phyloP scores from a whole-genome alignment of 108 stramenopile species.

The Nitzschia sp. region DNA sequence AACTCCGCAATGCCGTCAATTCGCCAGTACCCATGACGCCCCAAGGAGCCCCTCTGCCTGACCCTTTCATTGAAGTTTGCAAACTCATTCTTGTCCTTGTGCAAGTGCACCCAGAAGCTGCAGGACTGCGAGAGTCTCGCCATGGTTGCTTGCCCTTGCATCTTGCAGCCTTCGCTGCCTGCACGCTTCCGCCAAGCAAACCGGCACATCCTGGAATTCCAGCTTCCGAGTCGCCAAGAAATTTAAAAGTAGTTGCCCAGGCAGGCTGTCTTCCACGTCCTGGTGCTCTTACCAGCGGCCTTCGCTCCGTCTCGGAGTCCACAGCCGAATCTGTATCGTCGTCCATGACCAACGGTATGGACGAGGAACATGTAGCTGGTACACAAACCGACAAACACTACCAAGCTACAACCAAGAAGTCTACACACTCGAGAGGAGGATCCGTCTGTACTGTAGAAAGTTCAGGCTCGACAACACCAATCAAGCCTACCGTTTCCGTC shows the following conservation, averaged over 20 bases:
- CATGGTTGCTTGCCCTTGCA: constrained; percentile 88
- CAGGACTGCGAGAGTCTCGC: constrained; percentile 72
- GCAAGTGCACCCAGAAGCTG: constrained; percentile 73
- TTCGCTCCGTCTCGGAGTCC: constrained; percentile 40
- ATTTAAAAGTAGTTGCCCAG: not conserved
- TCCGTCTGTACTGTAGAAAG: constrained; percentile 1
- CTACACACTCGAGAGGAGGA: not conserved
- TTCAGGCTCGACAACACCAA: not conserved
- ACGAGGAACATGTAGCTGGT: constrained; percentile 41
- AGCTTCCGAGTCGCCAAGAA: not conserved
- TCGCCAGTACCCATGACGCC: not conserved
- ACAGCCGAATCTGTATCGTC: constrained; percentile 34
- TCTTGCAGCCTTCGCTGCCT: constrained; percentile 83
- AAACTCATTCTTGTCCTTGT: constrained; percentile 70
- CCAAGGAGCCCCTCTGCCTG: constrained; percentile 24
- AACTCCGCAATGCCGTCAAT: constrained; percentile 50
- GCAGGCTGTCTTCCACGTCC: constrained; percentile 28
- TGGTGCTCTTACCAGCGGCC: constrained; percentile 20
- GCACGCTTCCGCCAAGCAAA: constrained; percentile 16
- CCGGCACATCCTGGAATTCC: not conserved
- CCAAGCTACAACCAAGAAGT: not conserved
- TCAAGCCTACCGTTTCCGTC: constrained; percentile 25
- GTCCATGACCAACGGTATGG: constrained; percentile 43
- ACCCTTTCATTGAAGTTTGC: constrained; percentile 78
- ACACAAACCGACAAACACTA: constrained; percentile 33